Percentiles rank a stretch among this genome's conserved stretches.
These are phyloP conservation scores for Hypoxylon sp. DNA, from an alignment of 2,329 filamentous ascomycete genomes.

Conservation along the genomic window DNA sequence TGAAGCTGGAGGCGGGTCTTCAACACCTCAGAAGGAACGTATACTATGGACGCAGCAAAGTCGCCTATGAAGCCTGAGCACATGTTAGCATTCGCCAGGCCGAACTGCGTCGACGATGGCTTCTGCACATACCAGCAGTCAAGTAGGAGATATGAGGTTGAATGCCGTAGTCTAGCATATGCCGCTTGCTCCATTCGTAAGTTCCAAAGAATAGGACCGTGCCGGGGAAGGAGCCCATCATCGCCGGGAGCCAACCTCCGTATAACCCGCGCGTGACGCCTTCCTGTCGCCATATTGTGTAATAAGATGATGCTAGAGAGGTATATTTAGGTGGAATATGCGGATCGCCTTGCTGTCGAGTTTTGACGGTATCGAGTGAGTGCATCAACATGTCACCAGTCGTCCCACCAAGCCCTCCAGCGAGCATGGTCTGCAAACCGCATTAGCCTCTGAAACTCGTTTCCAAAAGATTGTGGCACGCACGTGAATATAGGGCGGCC, in stretches of 20 bases:
- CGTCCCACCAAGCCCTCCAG: conserved; percentile 90
- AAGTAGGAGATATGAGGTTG: conserved; percentile 89
- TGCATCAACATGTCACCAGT: conserved; percentile 99
- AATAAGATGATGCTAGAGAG: conserved; percentile 89
- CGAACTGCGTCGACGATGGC: conserved; percentile 1
- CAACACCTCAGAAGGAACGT: conserved; percentile 96
- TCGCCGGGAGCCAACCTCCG: conserved; percentile 90
- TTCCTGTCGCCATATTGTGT: conserved; percentile 93
- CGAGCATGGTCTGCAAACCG: conserved; percentile 83
- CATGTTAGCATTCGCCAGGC: conserved; percentile 27
- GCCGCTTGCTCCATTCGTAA: conserved; percentile 94
- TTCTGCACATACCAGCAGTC: conserved; percentile 72
- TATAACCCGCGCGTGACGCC: conserved; percentile 88
- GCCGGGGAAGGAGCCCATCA: conserved; percentile 91
- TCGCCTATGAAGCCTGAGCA: conserved; percentile 87
- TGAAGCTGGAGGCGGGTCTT: conserved; percentile 98
- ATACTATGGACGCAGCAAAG: conserved; percentile 89
- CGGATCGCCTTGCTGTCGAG: conserved; percentile 95
- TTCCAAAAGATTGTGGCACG: conserved; percentile 49
- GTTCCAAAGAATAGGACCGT: conserved; percentile 96
- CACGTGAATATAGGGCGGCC: conserved; percentile 74
- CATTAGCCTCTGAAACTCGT: conserved; percentile 39
- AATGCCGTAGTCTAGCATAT: conserved; percentile 86
- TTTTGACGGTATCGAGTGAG: conserved; percentile 98
- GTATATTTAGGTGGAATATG: conserved; percentile 93